Percentiles rank a stretch among this genome's conserved stretches.
Evolutionary conservation across 768 basidiomycete species (phyloP).

Genomic region (Chalciporus sphaerocephalus): DNA sequence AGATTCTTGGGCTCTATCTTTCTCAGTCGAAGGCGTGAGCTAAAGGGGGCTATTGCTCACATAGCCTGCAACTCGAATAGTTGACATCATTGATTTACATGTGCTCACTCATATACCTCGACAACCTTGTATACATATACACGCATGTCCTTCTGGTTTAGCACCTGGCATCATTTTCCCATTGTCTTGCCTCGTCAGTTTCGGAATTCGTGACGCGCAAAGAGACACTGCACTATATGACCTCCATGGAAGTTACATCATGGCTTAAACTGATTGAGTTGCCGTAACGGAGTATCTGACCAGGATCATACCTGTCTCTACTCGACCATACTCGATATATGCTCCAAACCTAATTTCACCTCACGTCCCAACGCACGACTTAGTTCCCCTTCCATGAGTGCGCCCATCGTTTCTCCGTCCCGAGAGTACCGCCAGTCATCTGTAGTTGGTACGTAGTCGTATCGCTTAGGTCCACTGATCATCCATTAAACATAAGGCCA

Average conservation of each 20-base stretch:
- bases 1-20: slow-evolving; percentile 65
- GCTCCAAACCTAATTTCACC: slow-evolving; percentile 31
- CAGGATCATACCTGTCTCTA: slow-evolving; percentile 5
- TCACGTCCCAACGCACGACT: slow-evolving; percentile 34
- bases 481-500: slow-evolving; percentile 2
- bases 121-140: background rate
- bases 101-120: background rate
- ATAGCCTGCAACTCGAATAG: background rate
- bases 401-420: slow-evolving; percentile 55
- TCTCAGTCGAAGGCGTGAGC: slow-evolving; percentile 49
- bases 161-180: background rate
- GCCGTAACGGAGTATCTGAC: background rate
- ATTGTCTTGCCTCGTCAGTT: background rate
- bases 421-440: slow-evolving; percentile 76
- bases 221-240: slow-evolving; percentile 9
- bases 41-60: slow-evolving; percentile 11
- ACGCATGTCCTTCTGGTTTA: background rate
- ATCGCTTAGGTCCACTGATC: slow-evolving; percentile 85
- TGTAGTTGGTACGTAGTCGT: slow-evolving; percentile 59
- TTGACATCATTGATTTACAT: slow-evolving; percentile 1
- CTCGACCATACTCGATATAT: slow-evolving; percentile 22
- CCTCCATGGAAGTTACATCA: slow-evolving; percentile 2
- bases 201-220: background rate
- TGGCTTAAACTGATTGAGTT: background rate
- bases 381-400: slow-evolving; percentile 71